These are phyloP conservation scores for Mucor plumbeus DNA, from an alignment of 371 early-diverging fungal species.

Conservation along the genomic window DNA sequence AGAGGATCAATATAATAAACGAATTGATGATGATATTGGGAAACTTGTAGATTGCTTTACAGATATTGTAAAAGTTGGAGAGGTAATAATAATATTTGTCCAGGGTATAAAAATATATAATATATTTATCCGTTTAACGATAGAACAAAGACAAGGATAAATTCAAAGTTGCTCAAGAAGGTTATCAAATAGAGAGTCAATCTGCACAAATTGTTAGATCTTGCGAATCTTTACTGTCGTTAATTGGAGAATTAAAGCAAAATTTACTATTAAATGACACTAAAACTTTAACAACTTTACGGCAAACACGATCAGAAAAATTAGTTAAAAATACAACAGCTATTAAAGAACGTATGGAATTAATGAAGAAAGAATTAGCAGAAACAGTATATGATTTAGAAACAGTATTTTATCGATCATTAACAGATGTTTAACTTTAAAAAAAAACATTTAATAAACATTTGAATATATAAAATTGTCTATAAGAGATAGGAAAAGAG, in stretches of 20 bases:
- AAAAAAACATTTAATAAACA: not conserved
- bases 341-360: conserved; percentile 36
- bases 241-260: conserved; percentile 73
- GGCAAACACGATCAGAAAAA: conserved; percentile 34
- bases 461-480: not conserved
- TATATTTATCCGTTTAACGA: not conserved
- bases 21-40: conserved; percentile 64
- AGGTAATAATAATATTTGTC: conserved; percentile 40
- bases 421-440: conserved; percentile 24
- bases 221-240: conserved; percentile 65
- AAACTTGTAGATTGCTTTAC: conserved; percentile 68
- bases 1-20: conserved; percentile 68
- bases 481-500: conserved; percentile 1
- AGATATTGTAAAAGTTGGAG: conserved; percentile 66
- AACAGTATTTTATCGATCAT: conserved; percentile 47
- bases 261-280: conserved; percentile 72
- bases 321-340: conserved; percentile 36
- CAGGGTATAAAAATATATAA: not conserved
- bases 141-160: conserved; percentile 69
- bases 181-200: conserved; percentile 71
- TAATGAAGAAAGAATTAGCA: conserved; percentile 41
- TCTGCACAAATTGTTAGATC: conserved; percentile 77
- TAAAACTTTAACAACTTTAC: conserved; percentile 59
- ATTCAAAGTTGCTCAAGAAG: conserved; percentile 75
- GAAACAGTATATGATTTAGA: conserved; percentile 51